These are phyloP conservation scores for Coniella lustricola DNA, from an alignment of 2,329 filamentous ascomycete genomes.

Conservation along the genomic window DNA sequence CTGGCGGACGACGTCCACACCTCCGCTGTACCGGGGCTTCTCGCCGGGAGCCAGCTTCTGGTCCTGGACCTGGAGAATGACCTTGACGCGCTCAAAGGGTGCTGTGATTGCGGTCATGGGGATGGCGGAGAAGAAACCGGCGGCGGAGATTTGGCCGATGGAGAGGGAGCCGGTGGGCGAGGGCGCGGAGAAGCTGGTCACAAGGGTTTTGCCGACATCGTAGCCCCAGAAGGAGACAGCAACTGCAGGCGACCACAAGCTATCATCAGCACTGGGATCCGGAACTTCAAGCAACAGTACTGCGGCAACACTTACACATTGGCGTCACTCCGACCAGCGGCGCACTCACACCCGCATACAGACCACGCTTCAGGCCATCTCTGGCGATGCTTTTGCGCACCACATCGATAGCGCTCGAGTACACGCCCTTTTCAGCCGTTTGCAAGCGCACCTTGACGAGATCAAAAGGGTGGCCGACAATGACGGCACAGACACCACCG, in stretches of 20 bases:
- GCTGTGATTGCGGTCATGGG: conserved; percentile 98
- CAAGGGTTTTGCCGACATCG: conserved; percentile 87
- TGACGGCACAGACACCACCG: conserved; percentile 85
- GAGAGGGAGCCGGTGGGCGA: conserved; percentile 63
- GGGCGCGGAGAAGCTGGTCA: conserved; percentile 59
- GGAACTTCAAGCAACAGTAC: too few species aligned
- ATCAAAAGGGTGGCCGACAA: conserved; percentile 95
- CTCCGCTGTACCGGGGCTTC: conserved; percentile 86
- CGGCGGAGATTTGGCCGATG: conserved; percentile 81
- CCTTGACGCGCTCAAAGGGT: conserved; percentile 97
- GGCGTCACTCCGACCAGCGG: conserved; percentile 93
- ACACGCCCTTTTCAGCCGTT: conserved; percentile 90
- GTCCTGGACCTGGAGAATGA: conserved; percentile 94
- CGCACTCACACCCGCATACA: conserved; percentile 96
- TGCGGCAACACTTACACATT: conserved; percentile 84
- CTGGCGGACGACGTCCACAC: conserved; percentile 83
- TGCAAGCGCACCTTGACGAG: conserved; percentile 96
- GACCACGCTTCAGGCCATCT: conserved; percentile 70
- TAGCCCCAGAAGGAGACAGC: conserved; percentile 78
- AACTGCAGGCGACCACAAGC: conserved; percentile 45
- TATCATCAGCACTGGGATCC: too few species aligned
- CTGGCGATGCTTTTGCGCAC: conserved; percentile 81
- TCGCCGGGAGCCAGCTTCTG: conserved; percentile 79
- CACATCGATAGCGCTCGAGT: conserved; percentile 84
- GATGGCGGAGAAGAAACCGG: conserved; percentile 95